A percentile compares a stretch with the other conserved stretches of the same genome.
These are phyloP conservation scores for Mycena epipterygia DNA, from an alignment of 768 basidiomycete species.

Conservation along the genomic window DNA sequence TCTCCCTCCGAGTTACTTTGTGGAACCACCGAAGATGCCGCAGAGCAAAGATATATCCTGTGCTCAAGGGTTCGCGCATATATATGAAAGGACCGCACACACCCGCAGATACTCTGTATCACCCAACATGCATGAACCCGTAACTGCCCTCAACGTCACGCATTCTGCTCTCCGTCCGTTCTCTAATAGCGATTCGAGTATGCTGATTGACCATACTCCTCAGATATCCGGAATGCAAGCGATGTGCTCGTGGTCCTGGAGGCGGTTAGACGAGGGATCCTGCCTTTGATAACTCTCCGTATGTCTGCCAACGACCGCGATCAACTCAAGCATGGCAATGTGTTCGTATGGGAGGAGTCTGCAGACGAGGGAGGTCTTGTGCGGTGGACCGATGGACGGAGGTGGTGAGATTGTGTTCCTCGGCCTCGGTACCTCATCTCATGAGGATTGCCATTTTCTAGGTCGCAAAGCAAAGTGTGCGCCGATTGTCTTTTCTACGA, in stretches of 20 bases:
- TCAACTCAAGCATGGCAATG: constrained; percentile 61
- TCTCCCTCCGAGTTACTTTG: constrained; percentile 16
- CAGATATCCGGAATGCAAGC: constrained; percentile 67
- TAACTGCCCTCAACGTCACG: not conserved
- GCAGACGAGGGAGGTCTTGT: constrained; percentile 63
- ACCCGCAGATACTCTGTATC: not conserved
- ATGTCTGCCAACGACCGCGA: constrained; percentile 64
- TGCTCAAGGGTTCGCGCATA: not conserved
- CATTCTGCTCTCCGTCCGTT: constrained; percentile 25
- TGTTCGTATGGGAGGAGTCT: constrained; percentile 76
- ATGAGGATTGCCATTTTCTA: constrained; percentile 29
- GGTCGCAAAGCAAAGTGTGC: constrained; percentile 74
- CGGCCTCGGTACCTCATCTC: not conserved
- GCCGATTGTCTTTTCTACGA: constrained; percentile 73
- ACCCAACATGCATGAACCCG: constrained; percentile 1
- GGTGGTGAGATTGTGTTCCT: constrained; percentile 54
- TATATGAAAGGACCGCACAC: not conserved
- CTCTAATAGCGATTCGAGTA: too few relatives aligned
- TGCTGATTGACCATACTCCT: too few relatives aligned
- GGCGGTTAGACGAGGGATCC: constrained; percentile 63
- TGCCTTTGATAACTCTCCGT: constrained; percentile 65
- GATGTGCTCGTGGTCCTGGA: constrained; percentile 70
- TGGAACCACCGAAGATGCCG: constrained; percentile 23
- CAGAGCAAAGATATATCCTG: not conserved
- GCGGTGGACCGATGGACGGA: constrained; percentile 72